These are phyloP conservation scores for Melastoma candidum DNA, from an alignment of 441 rosid genomes.

Conservation along the genomic window DNA sequence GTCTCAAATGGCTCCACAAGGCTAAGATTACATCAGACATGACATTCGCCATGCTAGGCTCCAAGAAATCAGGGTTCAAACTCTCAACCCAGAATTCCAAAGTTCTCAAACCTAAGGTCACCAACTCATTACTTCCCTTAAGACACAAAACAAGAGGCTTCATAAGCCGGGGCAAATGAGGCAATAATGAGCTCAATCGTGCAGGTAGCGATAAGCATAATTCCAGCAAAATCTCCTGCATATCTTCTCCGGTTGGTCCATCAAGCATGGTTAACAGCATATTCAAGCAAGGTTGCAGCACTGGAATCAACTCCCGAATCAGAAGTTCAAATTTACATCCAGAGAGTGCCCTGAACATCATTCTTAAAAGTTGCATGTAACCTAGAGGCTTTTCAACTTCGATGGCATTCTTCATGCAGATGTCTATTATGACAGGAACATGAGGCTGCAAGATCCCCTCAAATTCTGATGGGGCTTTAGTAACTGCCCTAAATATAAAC, in stretches of 20 bases:
- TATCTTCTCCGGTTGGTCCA: conserved; percentile 92
- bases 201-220: conserved; percentile 94
- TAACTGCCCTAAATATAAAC: conserved; percentile 81
- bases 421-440: conserved; percentile 88
- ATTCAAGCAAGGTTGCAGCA: conserved; percentile 87
- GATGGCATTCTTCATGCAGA: conserved; percentile 86
- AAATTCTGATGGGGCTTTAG: conserved; percentile 87
- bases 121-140: conserved; percentile 86
- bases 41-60: conserved; percentile 96
- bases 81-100: conserved; percentile 99
- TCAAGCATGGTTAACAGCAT: conserved; percentile 92
- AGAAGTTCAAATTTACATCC: conserved; percentile 94
- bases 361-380: conserved; percentile 87
- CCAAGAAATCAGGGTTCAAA: conserved; percentile 95
- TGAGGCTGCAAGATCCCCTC: conserved; percentile 94
- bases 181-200: conserved; percentile 92
- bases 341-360: conserved; percentile 86
- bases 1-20: conserved; percentile 93
- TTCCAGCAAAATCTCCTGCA: conserved; percentile 85
- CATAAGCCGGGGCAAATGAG: conserved; percentile 90
- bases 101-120: conserved; percentile 82
- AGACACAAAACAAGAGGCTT: conserved; percentile 91
- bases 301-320: conserved; percentile 75
- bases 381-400: conserved; percentile 95
- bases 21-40: conserved; percentile 97